Conservation (phyloP, 208 protist genomes). For the Acanthamoeba sp. region DNA sequence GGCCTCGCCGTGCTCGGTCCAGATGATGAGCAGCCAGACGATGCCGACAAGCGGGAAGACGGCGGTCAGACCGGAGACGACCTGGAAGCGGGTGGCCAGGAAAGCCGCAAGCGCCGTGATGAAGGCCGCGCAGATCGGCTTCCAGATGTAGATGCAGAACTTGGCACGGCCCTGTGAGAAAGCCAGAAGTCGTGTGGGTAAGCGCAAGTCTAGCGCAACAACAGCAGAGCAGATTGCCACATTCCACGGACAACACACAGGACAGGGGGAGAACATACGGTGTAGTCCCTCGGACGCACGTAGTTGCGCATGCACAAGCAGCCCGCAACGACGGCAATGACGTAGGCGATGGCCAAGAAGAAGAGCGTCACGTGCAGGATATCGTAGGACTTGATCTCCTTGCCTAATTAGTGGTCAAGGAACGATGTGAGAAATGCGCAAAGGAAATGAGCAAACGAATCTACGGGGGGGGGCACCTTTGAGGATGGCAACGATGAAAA, state of each 20-base stretch:
- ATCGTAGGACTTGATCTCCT: constrained; percentile 31
- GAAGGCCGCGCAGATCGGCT: constrained; percentile 26
- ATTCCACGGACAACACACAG: background rate
- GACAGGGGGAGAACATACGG: background rate
- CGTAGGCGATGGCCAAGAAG: constrained; percentile 28
- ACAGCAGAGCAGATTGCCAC: background rate
- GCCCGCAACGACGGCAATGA: constrained; percentile 38
- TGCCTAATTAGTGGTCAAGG: background rate
- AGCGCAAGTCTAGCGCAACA: background rate
- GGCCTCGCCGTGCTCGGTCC: constrained; percentile 42
- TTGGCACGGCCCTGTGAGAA: background rate
- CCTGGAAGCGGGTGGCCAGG: constrained; percentile 2
- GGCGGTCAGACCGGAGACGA: constrained; percentile 20
- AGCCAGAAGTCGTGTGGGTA: background rate
- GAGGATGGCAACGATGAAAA: constrained; percentile 44
- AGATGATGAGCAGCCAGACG: constrained; percentile 26
- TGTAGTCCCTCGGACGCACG: background rate
- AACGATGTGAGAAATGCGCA: background rate
- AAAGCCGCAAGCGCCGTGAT: background rate
- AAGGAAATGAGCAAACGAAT: background rate
- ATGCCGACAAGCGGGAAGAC: constrained; percentile 43
- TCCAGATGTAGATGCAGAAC: constrained; percentile 58
- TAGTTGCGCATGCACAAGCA: constrained; percentile 50
- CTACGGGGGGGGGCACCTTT: background rate
- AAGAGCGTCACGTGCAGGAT: constrained; percentile 32